Conservation (phyloP, 805 yeast species). For the Metschnikowia lachancei region DNA sequence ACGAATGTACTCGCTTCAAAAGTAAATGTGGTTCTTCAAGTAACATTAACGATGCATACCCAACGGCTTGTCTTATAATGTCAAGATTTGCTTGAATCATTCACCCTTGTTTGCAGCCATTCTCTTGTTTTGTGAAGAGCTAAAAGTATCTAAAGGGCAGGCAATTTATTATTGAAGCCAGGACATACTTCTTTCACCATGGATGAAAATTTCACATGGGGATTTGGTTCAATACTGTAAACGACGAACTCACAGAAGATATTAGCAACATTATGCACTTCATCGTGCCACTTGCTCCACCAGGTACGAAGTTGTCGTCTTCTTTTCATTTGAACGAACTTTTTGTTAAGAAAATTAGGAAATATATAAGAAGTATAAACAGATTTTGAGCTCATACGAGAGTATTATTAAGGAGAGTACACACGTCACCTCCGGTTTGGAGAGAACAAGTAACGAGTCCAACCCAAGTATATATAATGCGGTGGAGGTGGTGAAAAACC, state of each 20-base stretch:
- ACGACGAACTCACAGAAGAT: slow-evolving; percentile 45
- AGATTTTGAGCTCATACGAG: slow-evolving; percentile 54
- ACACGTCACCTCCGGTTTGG: slow-evolving; percentile 45
- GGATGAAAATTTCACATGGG: too few species aligned
- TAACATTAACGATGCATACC: too few species aligned
- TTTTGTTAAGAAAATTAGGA: slow-evolving; percentile 50
- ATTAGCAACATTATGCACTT: slow-evolving; percentile 53
- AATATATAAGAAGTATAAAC: too few species aligned
- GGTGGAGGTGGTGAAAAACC: slow-evolving; percentile 62
- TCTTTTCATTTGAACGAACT: slow-evolving; percentile 54
- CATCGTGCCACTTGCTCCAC: slow-evolving; percentile 48
- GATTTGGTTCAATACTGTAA: slow-evolving; percentile 37
- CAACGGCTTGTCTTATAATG: too few species aligned
- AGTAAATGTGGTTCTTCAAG: too few species aligned
- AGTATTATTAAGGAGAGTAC: slow-evolving; percentile 61
- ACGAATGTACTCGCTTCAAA: too few species aligned
- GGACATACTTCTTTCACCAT: too few species aligned
- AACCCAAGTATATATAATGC: slow-evolving; percentile 44
- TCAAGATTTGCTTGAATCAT: too few species aligned
- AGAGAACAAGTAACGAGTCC: slow-evolving; percentile 38
- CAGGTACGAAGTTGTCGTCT: slow-evolving; percentile 57
- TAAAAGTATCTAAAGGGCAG: too few species aligned
- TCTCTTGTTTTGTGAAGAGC: too few species aligned
- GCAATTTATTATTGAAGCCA: too few species aligned
- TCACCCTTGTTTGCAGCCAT: too few species aligned